Evolutionary conservation across 2,329 filamentous ascomycete genomes (phyloP), one percentile per base, ranked within the genome.

Genomic region (Curvularia sp.): DNA sequence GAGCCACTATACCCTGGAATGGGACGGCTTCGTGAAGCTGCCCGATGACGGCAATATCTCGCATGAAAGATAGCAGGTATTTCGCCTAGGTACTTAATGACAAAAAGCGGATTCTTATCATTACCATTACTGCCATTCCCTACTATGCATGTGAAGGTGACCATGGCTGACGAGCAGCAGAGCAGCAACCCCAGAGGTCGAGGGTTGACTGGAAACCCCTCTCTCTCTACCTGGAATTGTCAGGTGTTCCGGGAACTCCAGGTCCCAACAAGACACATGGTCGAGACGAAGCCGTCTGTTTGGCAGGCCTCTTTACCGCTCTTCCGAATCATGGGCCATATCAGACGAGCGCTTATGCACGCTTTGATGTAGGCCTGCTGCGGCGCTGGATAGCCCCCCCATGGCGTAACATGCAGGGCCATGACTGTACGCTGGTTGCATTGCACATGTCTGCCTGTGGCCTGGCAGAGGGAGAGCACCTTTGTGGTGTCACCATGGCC

Each of bases 291-390:
- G 58, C 60, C 59, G 60, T 62, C 58, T 66, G 66, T 67, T 64
- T 68, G 66, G 70, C 59, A 69, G 58, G 53, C 54, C 53, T 54
- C 61, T 63, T 73, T 75, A 77, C 75, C 75, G 75, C 75, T 75
- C 67, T 76, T 76, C 69, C 75, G 74, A 74, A 75, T 73, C 71
- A 72, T 69, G 63, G 59, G 58, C 50, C 57, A 55, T 56, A 64
- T 58, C 61, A 66, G 64, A 49, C 63, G 52, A 49, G 71, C 74
- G 73, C 74, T 76, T 75, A 76, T 75, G 74, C 74, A 76, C 60
- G 67, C 61, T 67, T 64, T 65, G 66, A 69, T 71, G 65, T 70
- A 64, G 69, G 51, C 63, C 54, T 60, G 56, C 64, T 74, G 72
- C 68, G 69, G 61, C 61, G 61, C 57, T 48, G 60, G 53, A 47